Evolutionary conservation across 164 flowering plant species (phyloP), one percentile per base, ranked within the genome.

Genomic region (Saururus chinensis): DNA sequence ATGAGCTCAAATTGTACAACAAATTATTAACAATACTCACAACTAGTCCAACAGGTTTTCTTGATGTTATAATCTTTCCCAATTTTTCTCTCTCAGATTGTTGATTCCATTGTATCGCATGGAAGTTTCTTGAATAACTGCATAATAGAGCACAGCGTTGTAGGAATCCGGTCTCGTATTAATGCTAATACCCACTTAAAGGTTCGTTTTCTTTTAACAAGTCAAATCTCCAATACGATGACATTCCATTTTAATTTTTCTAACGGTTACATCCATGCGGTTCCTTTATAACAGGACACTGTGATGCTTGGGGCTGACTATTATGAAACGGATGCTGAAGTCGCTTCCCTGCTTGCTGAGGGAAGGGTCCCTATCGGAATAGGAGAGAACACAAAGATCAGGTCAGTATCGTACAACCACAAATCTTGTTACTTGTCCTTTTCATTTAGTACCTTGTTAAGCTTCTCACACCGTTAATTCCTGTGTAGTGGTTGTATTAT

Each of bases 271-370:
- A 30, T 30, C 37, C 37, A 30, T 30, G 37, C 37, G 37, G 37
- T 2, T 30, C 37, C 37, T 30, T 30, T 30, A 30, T 30, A 75
- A 76, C 87, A 88, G 97, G 99, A 95, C 61, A 87, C 89, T 13
- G 92, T 95, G 67, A 93, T 93, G 99, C 92, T 93, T 55, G 97
- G 99, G 9, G 99, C 96, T 53, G 96, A 88, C 74, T 85, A 65
- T 69, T 88, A 90, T 64, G 93, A 90, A 78, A 90, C 96, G 16
- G 88, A 81, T 10, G 76, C 66, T 20, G 97, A 93, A 77, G 59
- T 71, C 26, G 78, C 86, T 64, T 72, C 85, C 51, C 69, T 82
- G 60, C 60, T 84, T 25, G 86, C 99, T 10, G 92, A 90, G 63
- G 99, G 95, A 69, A 77, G 72, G 73, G 97, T 88, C 67, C 99